Evolutionary conservation across 2,329 filamentous ascomycete species (phyloP).

Genomic region (Leptosphaerulina australis): DNA sequence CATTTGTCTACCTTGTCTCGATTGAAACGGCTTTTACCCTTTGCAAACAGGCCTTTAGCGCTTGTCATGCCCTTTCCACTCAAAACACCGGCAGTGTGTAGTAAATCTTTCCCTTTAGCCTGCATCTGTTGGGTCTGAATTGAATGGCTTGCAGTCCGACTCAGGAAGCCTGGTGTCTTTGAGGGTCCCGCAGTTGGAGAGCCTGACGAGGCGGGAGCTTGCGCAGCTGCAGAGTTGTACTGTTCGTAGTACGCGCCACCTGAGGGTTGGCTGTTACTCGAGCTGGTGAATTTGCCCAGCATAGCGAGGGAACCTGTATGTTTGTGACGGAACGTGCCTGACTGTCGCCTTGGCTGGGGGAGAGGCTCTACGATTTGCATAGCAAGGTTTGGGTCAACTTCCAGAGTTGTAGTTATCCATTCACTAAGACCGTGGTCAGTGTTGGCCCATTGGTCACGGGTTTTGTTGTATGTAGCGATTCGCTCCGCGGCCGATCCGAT

Average conservation of each 20-base stretch:
- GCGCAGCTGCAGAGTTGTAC: slow-evolving; percentile 30
- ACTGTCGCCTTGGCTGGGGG: slow-evolving; percentile 32
- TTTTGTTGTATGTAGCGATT: slow-evolving; percentile 74
- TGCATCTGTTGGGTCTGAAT: slow-evolving; percentile 59
- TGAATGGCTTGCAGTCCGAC: slow-evolving; percentile 32
- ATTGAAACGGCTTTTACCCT: slow-evolving; percentile 83
- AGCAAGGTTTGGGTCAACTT: slow-evolving; percentile 60
- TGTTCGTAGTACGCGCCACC: slow-evolving; percentile 24
- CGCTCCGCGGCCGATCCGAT: slow-evolving; percentile 70
- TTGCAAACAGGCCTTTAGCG: slow-evolving; percentile 88
- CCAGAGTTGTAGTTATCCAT: slow-evolving; percentile 61
- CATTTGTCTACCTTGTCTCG: slow-evolving; percentile 85
- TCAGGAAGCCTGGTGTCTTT: slow-evolving; percentile 27
- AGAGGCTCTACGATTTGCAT: slow-evolving; percentile 22
- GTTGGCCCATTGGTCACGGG: slow-evolving; percentile 70
- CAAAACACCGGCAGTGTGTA: slow-evolving; percentile 78
- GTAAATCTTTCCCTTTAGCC: slow-evolving; percentile 84
- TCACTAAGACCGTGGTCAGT: slow-evolving; percentile 76
- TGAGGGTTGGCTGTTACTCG: slow-evolving; percentile 25
- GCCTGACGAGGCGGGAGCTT: slow-evolving; percentile 35
- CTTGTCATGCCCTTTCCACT: slow-evolving; percentile 75
- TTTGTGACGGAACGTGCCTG: slow-evolving; percentile 44
- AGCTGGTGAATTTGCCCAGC: slow-evolving; percentile 44
- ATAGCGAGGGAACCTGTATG: slow-evolving; percentile 45
- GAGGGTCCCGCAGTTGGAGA: slow-evolving; percentile 30